Base-by-base conservation (phyloP, 2,329 filamentous ascomycete genomes). In the Coniochaeta sp. region DNA sequence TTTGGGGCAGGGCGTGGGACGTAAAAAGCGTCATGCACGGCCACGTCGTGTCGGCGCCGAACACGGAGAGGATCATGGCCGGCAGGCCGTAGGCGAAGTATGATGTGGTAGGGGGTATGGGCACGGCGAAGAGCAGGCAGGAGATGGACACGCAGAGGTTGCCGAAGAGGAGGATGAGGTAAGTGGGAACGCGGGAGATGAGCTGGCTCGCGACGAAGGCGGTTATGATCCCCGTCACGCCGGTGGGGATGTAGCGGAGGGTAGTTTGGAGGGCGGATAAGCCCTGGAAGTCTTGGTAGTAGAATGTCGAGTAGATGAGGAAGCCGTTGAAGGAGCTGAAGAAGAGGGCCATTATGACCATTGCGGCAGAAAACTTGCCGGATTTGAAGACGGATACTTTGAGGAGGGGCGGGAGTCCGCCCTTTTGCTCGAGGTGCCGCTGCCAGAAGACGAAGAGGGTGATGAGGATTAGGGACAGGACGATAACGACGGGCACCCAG, bases 1-100 rank as follows among this genome's bases (percentile, higher is more conserved):
- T 78, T 1, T 71, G 69, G 0, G 83, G 79, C 0, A 89, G 71
- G 0, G 78, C 72, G 54, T 81, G 79, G 0, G 83, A 84, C 0
- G 80, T 84, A 61, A 86, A 87, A 0, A 89, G 72, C 0, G 81
- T 83, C 16, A 88, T 68, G 4, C 78, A 79, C 0, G 85, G 84
- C 72, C 81, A 87, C 0, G 83, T 73, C 0, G 81, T 85, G 60
- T 89, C 85, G 3, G 83, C 81, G 28, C 85, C 85, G 31, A 85
- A 71, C 8, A 86, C 83, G 6, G 77, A 75, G 3, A 89, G 67
- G 0, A 83, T 65, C 80, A 88, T 87, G 8, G 84, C 83, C 2
- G 78, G 78, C 18, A 89, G 72, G 0, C 79, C 83, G 57, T 78
- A 86, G 3, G 85, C 85, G 62, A 84, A 88, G 67, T 88, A 89